Base-by-base conservation (phyloP, 768 basidiomycete species). In the Gyrodon lividus region DNA sequence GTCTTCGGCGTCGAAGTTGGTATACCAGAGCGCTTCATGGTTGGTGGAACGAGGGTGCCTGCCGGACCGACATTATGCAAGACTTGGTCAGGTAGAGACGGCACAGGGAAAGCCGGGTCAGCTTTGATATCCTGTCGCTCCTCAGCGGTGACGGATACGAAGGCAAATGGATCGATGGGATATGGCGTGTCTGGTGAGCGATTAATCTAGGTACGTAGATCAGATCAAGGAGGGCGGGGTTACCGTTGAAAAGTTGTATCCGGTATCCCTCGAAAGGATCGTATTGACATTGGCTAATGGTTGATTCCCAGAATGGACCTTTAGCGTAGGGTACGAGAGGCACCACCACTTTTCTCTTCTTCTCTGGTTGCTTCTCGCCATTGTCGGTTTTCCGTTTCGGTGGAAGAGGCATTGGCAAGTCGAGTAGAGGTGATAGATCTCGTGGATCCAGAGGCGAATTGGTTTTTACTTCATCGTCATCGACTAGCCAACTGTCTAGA, bases 221-320 rank as follows among this genome's bases (percentile, higher is more conserved):
- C 9, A 47, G 43, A 19, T 30, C 17, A 38, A 50, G 33, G n/a
- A 41, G 31, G 12, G n/a, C n/a, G 58, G 60, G 57, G 77, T 54
- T 63, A 89, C 95, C 92, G 62, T 97, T 96, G 62, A 98, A 78
- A 9, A 94, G 69, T 59, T 87, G 87, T 56, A 96, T 85, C 42
- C 80, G 77, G 62, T 92, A 94, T 22, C 77, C 72, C 24, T 80
- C 80, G 67, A 96, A 87, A 6, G 85, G 79, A 40, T 86, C 83
- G 53, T 84, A 82, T 38, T 79, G 76, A 61, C 86, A 86, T 17
- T 77, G 70, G 2, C 89, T 88, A 52, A 95, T 73, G 10, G 65
- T 67, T 1, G 74, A 67, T 66, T 96, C 93, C 84, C 87, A 94
- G 51, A 78, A 78, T 24, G 94, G 92, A 3, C 94, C 94, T 66